phyloP scores from a whole-genome alignment of 805 yeast species.

The Ogataea naganishii region DNA sequence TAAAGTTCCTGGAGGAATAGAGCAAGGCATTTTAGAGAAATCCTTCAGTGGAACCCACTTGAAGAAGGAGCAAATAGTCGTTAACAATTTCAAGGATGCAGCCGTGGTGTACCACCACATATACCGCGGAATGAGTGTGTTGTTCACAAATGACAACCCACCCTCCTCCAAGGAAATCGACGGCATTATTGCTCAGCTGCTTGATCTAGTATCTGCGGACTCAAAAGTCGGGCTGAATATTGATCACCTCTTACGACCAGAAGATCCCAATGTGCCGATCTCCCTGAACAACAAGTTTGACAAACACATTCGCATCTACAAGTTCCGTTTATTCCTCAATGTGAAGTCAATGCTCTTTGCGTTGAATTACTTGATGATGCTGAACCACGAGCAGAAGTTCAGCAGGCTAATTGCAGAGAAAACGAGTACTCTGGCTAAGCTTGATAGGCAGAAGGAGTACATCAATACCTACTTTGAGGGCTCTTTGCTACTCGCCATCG shows the following conservation, averaged over 20 bases:
- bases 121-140: constrained; percentile 28
- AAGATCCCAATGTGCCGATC: constrained; percentile 5
- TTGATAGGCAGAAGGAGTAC: constrained; percentile 22
- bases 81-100: constrained; percentile 37
- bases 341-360: constrained; percentile 41
- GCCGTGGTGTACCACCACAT: constrained; percentile 36
- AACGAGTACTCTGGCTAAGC: constrained; percentile 18
- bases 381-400: constrained; percentile 29
- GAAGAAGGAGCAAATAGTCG: constrained; percentile 35
- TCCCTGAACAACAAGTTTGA: constrained; percentile 8
- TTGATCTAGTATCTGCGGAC: constrained; percentile 21
- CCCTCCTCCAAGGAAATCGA: constrained; percentile 27
- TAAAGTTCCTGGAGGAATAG: constrained; percentile 28
- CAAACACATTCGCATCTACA: constrained; percentile 18
- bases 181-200: constrained; percentile 17
- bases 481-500: constrained; percentile 26
- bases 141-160: constrained; percentile 22
- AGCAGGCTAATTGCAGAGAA: constrained; percentile 21
- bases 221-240: constrained; percentile 19
- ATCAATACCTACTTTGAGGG: constrained; percentile 26
- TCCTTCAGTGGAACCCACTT: constrained; percentile 22
- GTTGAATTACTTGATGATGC: constrained; percentile 36
- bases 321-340: constrained; percentile 22
- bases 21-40: constrained; percentile 25
- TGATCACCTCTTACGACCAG: constrained; percentile 13